Evolutionary conservation across 768 basidiomycete genomes (phyloP).

Genomic region (Boletus coccyginus): DNA sequence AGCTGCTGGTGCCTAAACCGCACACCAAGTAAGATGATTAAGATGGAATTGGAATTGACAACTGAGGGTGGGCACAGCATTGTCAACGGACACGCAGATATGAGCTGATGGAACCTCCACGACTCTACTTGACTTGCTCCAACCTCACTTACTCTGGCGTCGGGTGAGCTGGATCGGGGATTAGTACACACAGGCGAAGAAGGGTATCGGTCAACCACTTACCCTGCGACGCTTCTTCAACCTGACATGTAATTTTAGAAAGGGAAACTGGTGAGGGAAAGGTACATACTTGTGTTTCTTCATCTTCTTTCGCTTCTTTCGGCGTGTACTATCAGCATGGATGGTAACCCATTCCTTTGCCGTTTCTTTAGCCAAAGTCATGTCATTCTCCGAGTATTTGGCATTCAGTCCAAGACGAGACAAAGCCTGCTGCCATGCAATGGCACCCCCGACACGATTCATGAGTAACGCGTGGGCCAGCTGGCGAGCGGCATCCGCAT

Average conservation of each 20-base stretch:
- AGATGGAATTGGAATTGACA: background rate
- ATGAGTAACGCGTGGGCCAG: constrained; percentile 73
- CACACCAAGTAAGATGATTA: background rate
- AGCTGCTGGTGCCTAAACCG: background rate
- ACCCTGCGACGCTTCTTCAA: constrained; percentile 90
- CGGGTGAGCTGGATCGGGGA: constrained; percentile 43
- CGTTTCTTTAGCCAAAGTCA: constrained; percentile 50
- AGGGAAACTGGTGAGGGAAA: background rate
- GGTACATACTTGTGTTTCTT: constrained; percentile 88
- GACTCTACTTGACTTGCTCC: background rate
- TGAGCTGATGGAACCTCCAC: background rate
- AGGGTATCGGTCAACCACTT: constrained; percentile 27
- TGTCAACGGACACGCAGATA: constrained; percentile 7
- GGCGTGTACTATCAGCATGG: constrained; percentile 75
- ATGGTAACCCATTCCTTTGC: constrained; percentile 64
- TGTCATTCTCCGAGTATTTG: constrained; percentile 46
- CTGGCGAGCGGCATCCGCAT: constrained; percentile 77
- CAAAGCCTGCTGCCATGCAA: constrained; percentile 69
- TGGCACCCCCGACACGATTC: constrained; percentile 56
- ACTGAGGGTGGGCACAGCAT: background rate
- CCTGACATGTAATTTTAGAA: constrained; percentile 38
- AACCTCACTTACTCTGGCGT: constrained; percentile 31
- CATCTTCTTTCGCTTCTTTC: constrained; percentile 92
- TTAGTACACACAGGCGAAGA: constrained; percentile 15
- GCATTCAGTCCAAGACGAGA: constrained; percentile 60